Percentiles rank a stretch among this genome's conserved stretches.
Evolutionary conservation across 2,329 filamentous ascomycete genomes (phyloP).

Genomic region (Ascochyta clinopodiicola): DNA sequence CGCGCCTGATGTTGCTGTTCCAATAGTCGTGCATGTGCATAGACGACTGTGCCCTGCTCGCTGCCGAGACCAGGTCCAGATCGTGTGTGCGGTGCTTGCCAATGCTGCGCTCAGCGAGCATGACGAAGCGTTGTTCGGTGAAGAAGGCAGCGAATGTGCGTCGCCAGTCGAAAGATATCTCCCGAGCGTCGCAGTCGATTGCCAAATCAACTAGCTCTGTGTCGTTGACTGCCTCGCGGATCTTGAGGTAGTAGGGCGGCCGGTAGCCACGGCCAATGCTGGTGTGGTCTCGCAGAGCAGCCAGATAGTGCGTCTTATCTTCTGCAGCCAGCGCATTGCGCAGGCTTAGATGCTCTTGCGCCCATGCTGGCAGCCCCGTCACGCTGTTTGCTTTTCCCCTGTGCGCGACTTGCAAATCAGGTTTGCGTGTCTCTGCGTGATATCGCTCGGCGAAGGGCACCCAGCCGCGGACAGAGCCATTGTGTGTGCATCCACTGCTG

Average conservation of each 20-base stretch:
- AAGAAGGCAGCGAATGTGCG: constrained; percentile 24
- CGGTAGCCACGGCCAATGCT: constrained; percentile 28
- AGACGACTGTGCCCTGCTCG: background rate
- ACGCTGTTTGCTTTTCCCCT: constrained; percentile 11
- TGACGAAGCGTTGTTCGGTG: constrained; percentile 19
- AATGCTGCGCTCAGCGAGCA: background rate
- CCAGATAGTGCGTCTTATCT: constrained; percentile 15
- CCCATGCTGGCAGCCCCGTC: constrained; percentile 19
- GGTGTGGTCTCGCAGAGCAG: constrained; percentile 12
- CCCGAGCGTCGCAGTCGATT: constrained; percentile 21
- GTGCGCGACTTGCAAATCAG: constrained; percentile 11
- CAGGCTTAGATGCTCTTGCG: constrained; percentile 13
- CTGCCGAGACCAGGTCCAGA: constrained; percentile 13
- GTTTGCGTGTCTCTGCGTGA: constrained; percentile 12
- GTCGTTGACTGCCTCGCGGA: constrained; percentile 21
- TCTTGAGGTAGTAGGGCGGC: constrained; percentile 26
- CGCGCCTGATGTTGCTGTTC: constrained; percentile 12
- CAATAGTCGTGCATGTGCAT: constrained; percentile 5
- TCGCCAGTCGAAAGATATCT: constrained; percentile 28
- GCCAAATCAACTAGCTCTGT: constrained; percentile 23
- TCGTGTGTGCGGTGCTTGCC: constrained; percentile 15
- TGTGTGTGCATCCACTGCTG: background rate
- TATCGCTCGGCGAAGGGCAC: constrained; percentile 31
- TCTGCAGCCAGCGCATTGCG: constrained; percentile 15
- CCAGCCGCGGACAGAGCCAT: constrained; percentile 27